Evolutionary conservation across 1,284 basidiomycete species (phyloP).

Genomic region (Cryptococcus sp.): DNA sequence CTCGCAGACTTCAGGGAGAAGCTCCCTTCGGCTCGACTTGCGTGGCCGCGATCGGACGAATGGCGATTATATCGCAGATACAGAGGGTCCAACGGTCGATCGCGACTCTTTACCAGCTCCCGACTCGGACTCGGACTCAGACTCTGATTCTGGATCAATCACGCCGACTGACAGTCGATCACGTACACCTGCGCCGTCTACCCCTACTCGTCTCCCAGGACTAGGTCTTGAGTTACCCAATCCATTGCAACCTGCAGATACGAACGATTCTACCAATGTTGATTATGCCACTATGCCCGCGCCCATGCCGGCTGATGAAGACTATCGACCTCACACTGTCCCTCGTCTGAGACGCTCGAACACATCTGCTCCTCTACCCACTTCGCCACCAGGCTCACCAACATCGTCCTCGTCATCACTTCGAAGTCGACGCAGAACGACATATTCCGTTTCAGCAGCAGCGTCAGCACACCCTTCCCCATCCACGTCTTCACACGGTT

Average conservation of each 20-base stretch:
- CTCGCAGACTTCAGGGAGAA: neutral
- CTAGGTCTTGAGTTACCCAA: neutral
- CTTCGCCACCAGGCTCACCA: constrained; percentile 10
- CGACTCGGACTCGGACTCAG: constrained; percentile 27
- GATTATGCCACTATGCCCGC: neutral
- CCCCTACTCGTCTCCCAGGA: constrained; percentile 5
- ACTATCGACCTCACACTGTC: constrained; percentile 3
- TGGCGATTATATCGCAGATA: neutral
- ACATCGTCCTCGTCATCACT: constrained; percentile 6
- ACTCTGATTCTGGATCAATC: constrained; percentile 19
- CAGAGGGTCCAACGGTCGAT: neutral
- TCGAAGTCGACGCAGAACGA: constrained; percentile 27
- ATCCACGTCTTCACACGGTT: neutral
- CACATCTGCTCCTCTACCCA: constrained; percentile 15
- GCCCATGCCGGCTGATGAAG: constrained; percentile 6
- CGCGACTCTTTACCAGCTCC: constrained; percentile 14
- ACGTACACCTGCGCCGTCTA: constrained; percentile 4
- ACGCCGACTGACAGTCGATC: constrained; percentile 18
- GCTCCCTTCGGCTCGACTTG: constrained; percentile 6
- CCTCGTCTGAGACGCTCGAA: constrained; percentile 3
- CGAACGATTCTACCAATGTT: neutral
- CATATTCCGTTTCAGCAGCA: constrained; percentile 6
- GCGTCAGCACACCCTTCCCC: constrained; percentile 29
- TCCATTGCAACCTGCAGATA: neutral
- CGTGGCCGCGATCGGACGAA: neutral